Percentiles rank a stretch among this genome's conserved stretches.
Evolutionary conservation across 164 flowering plant genomes (phyloP).

Genomic region (Sedum album): DNA sequence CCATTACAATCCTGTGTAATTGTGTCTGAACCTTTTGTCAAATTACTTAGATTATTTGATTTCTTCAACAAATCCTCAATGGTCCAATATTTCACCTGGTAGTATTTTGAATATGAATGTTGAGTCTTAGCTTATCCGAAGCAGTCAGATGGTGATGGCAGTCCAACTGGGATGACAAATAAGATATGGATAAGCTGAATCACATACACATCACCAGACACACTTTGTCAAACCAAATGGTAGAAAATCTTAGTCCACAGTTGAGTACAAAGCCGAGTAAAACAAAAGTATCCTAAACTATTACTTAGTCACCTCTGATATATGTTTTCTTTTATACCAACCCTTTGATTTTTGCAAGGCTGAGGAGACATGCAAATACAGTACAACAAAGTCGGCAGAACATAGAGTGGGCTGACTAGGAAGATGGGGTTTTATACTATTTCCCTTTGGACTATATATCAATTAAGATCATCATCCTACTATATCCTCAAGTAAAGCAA

Average conservation of each 20-base stretch:
- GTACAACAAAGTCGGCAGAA: background rate
- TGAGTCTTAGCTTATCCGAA: too few relatives aligned
- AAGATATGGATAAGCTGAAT: constrained; percentile 3
- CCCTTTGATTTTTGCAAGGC: background rate
- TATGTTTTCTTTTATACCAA: background rate
- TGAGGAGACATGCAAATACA: background rate
- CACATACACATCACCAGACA: background rate
- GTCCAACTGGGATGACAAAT: background rate
- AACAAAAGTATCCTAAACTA: background rate
- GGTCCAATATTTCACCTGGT: too few relatives aligned
- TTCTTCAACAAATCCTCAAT: too few relatives aligned
- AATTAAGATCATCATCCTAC: constrained; percentile 1
- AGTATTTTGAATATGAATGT: too few relatives aligned
- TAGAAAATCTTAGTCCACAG: background rate
- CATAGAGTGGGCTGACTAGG: constrained; percentile 1
- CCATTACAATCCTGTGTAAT: too few relatives aligned
- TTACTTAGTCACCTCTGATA: background rate
- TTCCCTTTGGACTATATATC: background rate
- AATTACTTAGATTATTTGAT: too few relatives aligned
- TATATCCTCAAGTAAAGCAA: background rate
- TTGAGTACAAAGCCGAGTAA: background rate
- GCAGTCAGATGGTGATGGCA: background rate
- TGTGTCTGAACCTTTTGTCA: too few relatives aligned
- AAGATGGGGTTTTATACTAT: background rate
- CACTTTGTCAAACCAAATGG: background rate